Evolutionary conservation across 768 basidiomycete genomes (phyloP), one percentile per base, ranked within the genome.

Genomic region (Phaeolepiota aurea): DNA sequence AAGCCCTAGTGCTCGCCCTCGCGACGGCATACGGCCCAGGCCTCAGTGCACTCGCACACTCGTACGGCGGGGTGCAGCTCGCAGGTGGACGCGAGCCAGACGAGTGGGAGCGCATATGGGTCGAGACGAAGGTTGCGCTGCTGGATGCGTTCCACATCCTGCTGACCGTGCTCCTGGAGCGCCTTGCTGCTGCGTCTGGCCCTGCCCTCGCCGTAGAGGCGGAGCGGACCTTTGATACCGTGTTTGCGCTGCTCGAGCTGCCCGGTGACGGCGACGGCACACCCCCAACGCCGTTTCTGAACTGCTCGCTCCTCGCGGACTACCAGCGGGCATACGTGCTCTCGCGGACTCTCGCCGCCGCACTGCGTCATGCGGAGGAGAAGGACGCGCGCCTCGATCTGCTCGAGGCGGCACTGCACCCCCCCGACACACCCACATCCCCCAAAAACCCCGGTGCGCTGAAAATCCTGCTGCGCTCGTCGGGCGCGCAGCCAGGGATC

Each of bases 71-170:
- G 10, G 43, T 52, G 20, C 46, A 52, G 19, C 37, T 54, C 18
- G 40, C 56, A 16, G 44, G 40, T 3, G 48, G 44, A 5, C 52
- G 61, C 41, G 54, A 62, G 3, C 56, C 67, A 12, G 77, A 79
- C 46, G 72, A 85, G 38, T 88, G 84, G 84, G 77, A 83, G 47
- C 64, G 63, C 11, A 66, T 83, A 34, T 84, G 82, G 74, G 64
- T 87, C 4, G 72, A 79, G 42, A 79, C 81, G 2, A 89, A 88
- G 59, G 78, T 83, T 5, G 73, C 76, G 15, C 59, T 87, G 18
- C 58, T 89, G 14, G 86, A 89, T 47, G 54, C 69, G 2, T 82
- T 85, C 56, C 83, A 87, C 46, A 54, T 77, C 37, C 51, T 85
- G 21, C 44, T 85, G 37, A 59, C 59, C 21, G 61, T 66, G 3